Base-by-base conservation (phyloP, 1,284 basidiomycete species). In the Mycena citricolor region DNA sequence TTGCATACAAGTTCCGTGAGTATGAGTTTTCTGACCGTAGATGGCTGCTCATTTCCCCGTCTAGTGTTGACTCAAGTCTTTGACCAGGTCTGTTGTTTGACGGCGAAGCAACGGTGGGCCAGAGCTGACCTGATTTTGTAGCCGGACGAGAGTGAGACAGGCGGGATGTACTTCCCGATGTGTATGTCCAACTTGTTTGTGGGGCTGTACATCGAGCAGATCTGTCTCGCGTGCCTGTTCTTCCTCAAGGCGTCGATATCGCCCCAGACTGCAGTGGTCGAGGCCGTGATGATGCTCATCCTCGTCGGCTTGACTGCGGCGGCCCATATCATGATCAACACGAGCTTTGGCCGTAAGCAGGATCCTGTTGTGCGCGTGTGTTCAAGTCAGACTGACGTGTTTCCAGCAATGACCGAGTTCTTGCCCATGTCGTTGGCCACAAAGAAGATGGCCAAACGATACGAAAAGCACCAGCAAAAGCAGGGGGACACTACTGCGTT, bases 181-280 rank as follows among this genome's bases (percentile, higher is more conserved):
- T 85, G 86, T 1, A 73, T 86, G 52, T 76, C 74, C 21, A 85
- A 84, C 59, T 68, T 88, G 38, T 73, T 89, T 57, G 79, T 83
- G 14, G 86, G 84, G 1, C 66, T 84, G 32, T 88, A 87, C 60
- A 80, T 87, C 56, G 72, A 76, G 48, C 79, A 85, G 57, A 63
- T 86, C 30, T 83, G 77, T 52, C 63, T 87, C 12, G 70, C 75
- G 6, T 78, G 77, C 5, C 65, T 86, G n/a, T 85, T 86, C 65
- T 85, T 86, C 71, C 61, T 86, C 28, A 79, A 79, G 28, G 60
- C 63, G 0, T 54, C 64, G 6, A 48, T 54, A 10, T 51, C 65
- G 11, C 56, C 63, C 16, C 51, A 51, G 7, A 42, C 62, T 1
- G 74, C 78, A 3, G 60, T 83, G 8, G 71, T 71, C 0, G 71